phyloP scores from a whole-genome alignment of 148 eudicot genomes.

The Fagopyrum homotropicum region DNA sequence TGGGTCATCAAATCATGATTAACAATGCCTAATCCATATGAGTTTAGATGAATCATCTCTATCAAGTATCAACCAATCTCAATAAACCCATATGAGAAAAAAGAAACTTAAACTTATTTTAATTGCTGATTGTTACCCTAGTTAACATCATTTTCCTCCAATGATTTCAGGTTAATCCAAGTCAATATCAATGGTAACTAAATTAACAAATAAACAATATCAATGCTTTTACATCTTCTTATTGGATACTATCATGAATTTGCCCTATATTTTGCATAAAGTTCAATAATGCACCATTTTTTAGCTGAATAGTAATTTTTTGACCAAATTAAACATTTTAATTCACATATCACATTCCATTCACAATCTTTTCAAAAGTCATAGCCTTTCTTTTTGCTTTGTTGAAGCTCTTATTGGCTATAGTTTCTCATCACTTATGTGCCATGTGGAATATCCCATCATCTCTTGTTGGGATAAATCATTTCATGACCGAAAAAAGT shows the following conservation, averaged over 20 bases:
- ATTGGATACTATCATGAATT: background rate
- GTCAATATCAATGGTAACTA: slow-evolving; percentile 3
- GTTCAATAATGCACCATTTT: background rate
- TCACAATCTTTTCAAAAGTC: background rate
- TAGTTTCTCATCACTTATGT: background rate
- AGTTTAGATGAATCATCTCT: background rate
- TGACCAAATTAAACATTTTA: background rate
- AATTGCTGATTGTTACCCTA: background rate
- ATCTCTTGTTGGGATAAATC: background rate
- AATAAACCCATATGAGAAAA: background rate
- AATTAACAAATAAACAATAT: background rate
- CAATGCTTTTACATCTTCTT: too few relatives aligned
- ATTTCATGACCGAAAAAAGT: background rate
- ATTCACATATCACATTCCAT: background rate
- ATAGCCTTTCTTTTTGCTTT: background rate
- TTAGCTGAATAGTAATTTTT: background rate
- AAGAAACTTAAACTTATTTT: background rate
- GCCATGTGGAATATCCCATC: background rate
- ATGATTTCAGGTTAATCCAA: slow-evolving; percentile 7
- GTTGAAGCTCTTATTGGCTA: background rate
- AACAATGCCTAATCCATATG: background rate
- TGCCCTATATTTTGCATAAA: background rate
- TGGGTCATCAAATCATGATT: background rate
- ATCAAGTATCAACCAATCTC: background rate
- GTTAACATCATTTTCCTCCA: slow-evolving; percentile 6